Evolutionary conservation across 768 basidiomycete genomes (phyloP).

Genomic region (Cystobasidium onofrii): DNA sequence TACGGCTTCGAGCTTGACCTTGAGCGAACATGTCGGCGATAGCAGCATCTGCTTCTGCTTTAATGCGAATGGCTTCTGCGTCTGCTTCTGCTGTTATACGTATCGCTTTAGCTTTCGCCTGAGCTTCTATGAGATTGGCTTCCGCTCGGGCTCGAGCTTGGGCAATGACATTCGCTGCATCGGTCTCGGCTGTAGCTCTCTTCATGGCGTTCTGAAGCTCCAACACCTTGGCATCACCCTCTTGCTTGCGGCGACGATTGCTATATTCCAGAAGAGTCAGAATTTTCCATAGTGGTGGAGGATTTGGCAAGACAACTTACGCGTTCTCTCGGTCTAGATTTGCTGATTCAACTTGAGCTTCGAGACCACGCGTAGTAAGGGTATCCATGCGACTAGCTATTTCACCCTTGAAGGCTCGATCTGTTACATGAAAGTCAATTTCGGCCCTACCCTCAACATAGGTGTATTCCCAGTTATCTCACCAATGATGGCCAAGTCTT

Average conservation of each 20-base stretch:
- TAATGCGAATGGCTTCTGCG: slow-evolving; percentile 52
- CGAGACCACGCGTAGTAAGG: slow-evolving; percentile 64
- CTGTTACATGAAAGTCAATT: too few relatives aligned
- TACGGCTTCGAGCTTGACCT: neutral
- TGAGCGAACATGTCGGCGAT: slow-evolving; percentile 40
- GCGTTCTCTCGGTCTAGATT: slow-evolving; percentile 45
- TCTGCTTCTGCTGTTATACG: slow-evolving; percentile 67
- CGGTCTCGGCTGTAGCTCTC: slow-evolving; percentile 31
- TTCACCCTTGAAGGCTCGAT: slow-evolving; percentile 80
- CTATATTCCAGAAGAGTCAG: slow-evolving; percentile 44
- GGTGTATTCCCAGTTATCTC: too few relatives aligned
- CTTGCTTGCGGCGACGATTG: slow-evolving; percentile 76
- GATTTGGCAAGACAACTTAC: too few relatives aligned
- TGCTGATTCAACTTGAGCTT: slow-evolving; percentile 79
- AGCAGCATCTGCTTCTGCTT: slow-evolving; percentile 65
- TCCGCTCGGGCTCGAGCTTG: slow-evolving; percentile 27
- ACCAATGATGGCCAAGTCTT: slow-evolving; percentile 63
- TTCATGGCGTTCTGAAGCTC: slow-evolving; percentile 30
- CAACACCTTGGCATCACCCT: slow-evolving; percentile 47
- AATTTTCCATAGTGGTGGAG: too few relatives aligned
- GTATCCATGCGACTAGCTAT: slow-evolving; percentile 46
- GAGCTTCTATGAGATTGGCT: slow-evolving; percentile 14
- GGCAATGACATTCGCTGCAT: slow-evolving; percentile 27
- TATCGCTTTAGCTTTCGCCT: slow-evolving; percentile 50
- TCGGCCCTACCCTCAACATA: too few relatives aligned